Conservation (phyloP, 1,284 basidiomycete genomes). For the Moesziomyces parantarcticus region DNA sequence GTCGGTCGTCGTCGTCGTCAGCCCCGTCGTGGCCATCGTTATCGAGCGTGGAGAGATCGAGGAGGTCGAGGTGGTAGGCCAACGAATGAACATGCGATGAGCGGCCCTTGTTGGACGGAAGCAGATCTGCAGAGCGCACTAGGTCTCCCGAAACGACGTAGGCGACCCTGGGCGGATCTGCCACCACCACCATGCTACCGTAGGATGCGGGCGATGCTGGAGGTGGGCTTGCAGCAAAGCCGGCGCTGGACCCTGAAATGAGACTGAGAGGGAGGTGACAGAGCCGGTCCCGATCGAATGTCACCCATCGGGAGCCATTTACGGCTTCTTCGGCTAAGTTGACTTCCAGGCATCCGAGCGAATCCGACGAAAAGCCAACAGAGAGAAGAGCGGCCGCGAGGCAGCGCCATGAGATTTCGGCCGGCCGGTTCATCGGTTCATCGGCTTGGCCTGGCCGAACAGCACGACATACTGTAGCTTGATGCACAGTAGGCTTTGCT, state of each 20-base stretch:
- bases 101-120: slow-evolving; percentile 85
- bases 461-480: too few relatives aligned
- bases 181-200: slow-evolving; percentile 9
- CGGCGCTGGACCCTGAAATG: slow-evolving; percentile 14
- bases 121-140: slow-evolving; percentile 74
- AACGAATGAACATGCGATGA: slow-evolving; percentile 83
- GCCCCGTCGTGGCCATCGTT: background rate
- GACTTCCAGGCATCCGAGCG: background rate
- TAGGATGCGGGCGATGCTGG: background rate
- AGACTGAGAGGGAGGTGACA: background rate
- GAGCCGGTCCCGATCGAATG: background rate
- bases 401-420: background rate
- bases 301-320: background rate
- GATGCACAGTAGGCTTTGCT: too few relatives aligned
- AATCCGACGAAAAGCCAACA: background rate
- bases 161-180: slow-evolving; percentile 56
- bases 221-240: background rate
- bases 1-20: background rate
- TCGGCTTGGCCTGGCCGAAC: too few relatives aligned
- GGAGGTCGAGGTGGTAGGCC: slow-evolving; percentile 45
- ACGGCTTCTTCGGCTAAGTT: background rate
- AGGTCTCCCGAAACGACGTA: slow-evolving; percentile 76
- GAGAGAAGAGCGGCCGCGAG: too few relatives aligned
- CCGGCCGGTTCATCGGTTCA: too few relatives aligned
- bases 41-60: slow-evolving; percentile 28